Conservation (phyloP, 495 filamentous ascomycete species). For the Aspergillus incahuasiensis region DNA sequence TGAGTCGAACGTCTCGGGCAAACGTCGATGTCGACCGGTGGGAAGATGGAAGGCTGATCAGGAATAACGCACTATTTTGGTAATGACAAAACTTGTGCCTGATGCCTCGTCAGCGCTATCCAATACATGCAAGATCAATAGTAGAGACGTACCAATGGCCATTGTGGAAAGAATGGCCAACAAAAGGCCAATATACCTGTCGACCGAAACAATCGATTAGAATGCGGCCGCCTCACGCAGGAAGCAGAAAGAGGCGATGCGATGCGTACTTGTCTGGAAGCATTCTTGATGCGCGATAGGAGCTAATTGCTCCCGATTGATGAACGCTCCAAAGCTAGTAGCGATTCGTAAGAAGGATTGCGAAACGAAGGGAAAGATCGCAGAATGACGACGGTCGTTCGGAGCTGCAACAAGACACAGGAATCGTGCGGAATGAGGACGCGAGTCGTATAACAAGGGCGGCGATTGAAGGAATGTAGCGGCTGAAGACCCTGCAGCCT, state of each 20-base stretch:
- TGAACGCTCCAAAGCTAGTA: constrained; percentile 37
- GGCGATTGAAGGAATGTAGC: constrained; percentile 15
- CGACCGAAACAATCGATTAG: constrained; percentile 30
- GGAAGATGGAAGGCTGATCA: constrained; percentile 11
- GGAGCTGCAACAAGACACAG: constrained; percentile 13
- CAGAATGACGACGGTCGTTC: constrained; percentile 11
- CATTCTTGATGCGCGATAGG: constrained; percentile 53
- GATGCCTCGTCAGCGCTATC: constrained; percentile 19
- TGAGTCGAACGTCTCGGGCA: constrained; percentile 15
- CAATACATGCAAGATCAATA: background rate
- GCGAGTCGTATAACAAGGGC: constrained; percentile 10
- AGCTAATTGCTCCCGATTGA: constrained; percentile 39
- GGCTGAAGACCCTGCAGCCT: constrained; percentile 14
- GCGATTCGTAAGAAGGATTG: constrained; percentile 8
- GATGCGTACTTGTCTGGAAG: constrained; percentile 77
- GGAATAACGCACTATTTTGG: constrained; percentile 67
- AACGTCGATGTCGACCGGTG: background rate
- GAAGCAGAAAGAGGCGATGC: background rate
- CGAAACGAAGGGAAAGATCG: constrained; percentile 6
- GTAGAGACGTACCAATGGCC: constrained; percentile 70
- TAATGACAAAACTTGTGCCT: constrained; percentile 92
- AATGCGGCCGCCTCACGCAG: constrained; percentile 14
- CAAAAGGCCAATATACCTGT: constrained; percentile 83
- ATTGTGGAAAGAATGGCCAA: constrained; percentile 88
- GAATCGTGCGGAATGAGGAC: constrained; percentile 3